phyloP scores from a whole-genome alignment of 169 alveolate species.

The Prorocentrum cordatum region DNA sequence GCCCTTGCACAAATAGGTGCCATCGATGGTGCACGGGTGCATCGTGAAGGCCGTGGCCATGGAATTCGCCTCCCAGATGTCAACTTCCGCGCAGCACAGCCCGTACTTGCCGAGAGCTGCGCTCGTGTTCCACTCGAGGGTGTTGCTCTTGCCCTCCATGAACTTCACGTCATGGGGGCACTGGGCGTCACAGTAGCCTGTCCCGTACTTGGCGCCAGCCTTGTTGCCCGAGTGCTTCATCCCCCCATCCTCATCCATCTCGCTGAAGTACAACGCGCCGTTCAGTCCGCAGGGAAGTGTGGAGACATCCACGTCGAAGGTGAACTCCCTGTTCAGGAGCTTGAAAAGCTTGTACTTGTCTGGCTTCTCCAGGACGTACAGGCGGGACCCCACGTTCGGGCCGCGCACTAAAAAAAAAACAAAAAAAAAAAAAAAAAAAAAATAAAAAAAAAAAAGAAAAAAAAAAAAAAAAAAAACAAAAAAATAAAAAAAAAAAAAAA shows the following conservation, averaged over 20 bases:
- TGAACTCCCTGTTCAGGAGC: no score
- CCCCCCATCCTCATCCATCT: constrained; percentile 60
- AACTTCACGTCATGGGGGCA: constrained; percentile 58
- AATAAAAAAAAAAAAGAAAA: no score
- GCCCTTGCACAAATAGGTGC: constrained; percentile 31
- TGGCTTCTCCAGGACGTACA: no score
- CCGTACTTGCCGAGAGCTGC: constrained; percentile 20
- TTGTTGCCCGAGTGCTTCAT: background rate
- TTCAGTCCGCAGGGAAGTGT: constrained; percentile 46
- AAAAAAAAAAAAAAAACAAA: no score
- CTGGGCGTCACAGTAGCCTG: constrained; percentile 54
- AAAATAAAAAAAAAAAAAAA: no score
- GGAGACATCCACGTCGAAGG: no score
- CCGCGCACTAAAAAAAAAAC: no score
- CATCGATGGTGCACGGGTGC: constrained; percentile 41
- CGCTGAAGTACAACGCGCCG: constrained; percentile 44
- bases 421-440: no score
- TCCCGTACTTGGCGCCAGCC: constrained; percentile 44
- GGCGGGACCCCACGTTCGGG: no score
- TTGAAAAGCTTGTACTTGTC: no score
- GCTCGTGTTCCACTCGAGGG: constrained; percentile 30
- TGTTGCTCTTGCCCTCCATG: constrained; percentile 39
- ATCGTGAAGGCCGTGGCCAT: constrained; percentile 49
- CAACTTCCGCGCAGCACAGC: constrained; percentile 50
- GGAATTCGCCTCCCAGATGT: constrained; percentile 55